Conservation (phyloP, 768 basidiomycete species). For the Agaricus sinodeliciosus region DNA sequence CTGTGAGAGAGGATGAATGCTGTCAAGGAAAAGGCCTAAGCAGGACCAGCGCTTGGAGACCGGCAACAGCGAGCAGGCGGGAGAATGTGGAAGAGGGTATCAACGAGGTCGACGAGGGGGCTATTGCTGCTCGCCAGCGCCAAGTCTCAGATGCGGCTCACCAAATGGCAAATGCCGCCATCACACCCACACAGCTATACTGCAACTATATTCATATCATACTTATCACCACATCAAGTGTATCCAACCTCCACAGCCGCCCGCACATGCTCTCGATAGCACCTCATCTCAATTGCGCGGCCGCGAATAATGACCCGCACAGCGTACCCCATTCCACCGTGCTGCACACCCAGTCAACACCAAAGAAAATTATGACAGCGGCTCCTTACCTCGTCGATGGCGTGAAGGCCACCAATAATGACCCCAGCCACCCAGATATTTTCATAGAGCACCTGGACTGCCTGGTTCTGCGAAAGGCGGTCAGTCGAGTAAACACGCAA, state of each 20-base stretch:
- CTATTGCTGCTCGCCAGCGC: no score
- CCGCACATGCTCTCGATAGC: not conserved
- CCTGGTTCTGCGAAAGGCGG: not conserved
- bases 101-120: conserved; percentile 1
- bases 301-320: not conserved
- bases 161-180: conserved; percentile 6
- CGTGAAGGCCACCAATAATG: not conserved
- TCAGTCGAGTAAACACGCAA: not conserved
- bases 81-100: conserved; percentile 5
- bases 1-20: conserved; percentile 14
- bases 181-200: conserved; percentile 7
- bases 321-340: not conserved
- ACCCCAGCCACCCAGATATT: not conserved
- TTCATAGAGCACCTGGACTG: not conserved
- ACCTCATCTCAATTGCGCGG: not conserved
- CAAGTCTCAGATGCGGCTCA: conserved; percentile 2
- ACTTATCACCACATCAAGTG: no score
- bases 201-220: not conserved
- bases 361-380: not conserved
- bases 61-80: conserved; percentile 16
- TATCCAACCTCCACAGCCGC: no score
- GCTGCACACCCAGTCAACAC: not conserved
- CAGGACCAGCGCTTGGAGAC: conserved; percentile 15
- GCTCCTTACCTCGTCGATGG: not conserved
- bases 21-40: conserved; percentile 9